A percentile compares a stretch with the other conserved stretches of the same genome.
Evolutionary conservation across 768 basidiomycete species (phyloP).

Genomic region (Leucosporidium scottii): DNA sequence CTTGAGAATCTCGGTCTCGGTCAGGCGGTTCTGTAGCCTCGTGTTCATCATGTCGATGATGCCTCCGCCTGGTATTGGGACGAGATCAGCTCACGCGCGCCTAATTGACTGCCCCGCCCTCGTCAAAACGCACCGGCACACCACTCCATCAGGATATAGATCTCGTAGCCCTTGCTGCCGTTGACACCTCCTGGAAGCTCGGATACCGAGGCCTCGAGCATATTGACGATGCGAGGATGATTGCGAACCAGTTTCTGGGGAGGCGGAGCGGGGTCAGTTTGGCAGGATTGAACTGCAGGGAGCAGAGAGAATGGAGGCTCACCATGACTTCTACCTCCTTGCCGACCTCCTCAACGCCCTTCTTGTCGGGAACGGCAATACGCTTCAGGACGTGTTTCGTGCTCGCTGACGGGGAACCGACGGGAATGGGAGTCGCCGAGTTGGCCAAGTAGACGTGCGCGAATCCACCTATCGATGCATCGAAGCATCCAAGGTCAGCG

Average conservation of each 20-base stretch:
- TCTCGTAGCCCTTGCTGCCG: conserved; percentile 58
- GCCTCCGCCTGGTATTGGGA: conserved; percentile 63
- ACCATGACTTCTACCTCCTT: conserved; percentile 99
- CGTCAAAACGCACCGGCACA: conserved; percentile 62
- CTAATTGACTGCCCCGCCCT: neutral
- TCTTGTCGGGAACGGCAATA: conserved; percentile 83
- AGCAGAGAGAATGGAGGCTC: conserved; percentile 36
- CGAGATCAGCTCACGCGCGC: conserved; percentile 10
- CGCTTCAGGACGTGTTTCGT: conserved; percentile 95
- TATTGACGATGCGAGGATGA: conserved; percentile 89
- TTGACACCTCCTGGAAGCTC: conserved; percentile 62
- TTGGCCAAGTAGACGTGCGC: conserved; percentile 95
- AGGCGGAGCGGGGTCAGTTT: neutral
- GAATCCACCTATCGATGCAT: conserved; percentile 68
- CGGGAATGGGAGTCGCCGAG: conserved; percentile 64
- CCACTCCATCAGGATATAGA: conserved; percentile 98
- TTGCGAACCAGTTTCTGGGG: conserved; percentile 78
- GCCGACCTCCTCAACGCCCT: conserved; percentile 85
- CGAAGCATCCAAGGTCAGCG: too few relatives aligned
- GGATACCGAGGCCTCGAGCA: conserved; percentile 91
- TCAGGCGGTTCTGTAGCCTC: conserved; percentile 83
- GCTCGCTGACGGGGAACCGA: conserved; percentile 56
- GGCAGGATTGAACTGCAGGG: too few relatives aligned
- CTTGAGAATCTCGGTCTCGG: conserved; percentile 91
- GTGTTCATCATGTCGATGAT: conserved; percentile 99